A percentile compares a stretch with the other conserved stretches of the same genome.
Conservation (phyloP, 2,329 filamentous ascomycete genomes). For the Aspergillus ustus region DNA sequence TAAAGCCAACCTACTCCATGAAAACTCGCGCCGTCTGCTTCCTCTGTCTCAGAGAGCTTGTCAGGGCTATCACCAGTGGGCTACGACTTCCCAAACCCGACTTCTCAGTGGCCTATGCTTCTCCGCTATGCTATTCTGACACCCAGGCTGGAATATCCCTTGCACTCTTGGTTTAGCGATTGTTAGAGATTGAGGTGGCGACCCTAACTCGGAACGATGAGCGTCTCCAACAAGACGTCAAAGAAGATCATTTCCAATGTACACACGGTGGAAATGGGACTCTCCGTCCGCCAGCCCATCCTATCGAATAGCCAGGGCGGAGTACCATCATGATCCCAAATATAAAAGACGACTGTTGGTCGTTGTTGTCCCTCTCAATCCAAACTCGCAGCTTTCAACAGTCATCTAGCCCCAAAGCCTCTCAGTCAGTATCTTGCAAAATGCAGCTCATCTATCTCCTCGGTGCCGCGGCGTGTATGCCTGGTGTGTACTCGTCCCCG, state of each 20-base stretch:
- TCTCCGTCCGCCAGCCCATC: background rate
- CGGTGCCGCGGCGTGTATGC: background rate
- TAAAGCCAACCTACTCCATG: background rate
- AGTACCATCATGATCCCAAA: background rate
- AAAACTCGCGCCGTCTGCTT: background rate
- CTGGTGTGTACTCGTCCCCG: background rate
- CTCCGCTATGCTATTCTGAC: background rate
- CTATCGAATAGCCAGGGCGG: background rate
- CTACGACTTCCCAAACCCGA: background rate
- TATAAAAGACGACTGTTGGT: background rate
- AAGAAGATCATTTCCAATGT: background rate
- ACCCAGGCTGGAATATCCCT: background rate
- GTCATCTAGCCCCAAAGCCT: background rate
- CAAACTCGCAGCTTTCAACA: background rate
- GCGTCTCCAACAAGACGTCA: background rate
- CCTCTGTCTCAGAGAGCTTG: background rate
- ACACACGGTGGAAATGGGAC: background rate
- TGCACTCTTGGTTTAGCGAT: background rate
- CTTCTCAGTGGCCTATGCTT: background rate
- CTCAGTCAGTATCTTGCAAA: background rate
- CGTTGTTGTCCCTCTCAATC: background rate
- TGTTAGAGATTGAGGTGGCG: background rate
- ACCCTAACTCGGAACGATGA: slow-evolving; percentile 47
- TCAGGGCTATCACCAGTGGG: background rate
- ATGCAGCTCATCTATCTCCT: background rate